A percentile compares a stretch with the other conserved stretches of the same genome.
phyloP scores from a whole-genome alignment of 352 stramenopile species.

The Pythium folliculosum region DNA sequence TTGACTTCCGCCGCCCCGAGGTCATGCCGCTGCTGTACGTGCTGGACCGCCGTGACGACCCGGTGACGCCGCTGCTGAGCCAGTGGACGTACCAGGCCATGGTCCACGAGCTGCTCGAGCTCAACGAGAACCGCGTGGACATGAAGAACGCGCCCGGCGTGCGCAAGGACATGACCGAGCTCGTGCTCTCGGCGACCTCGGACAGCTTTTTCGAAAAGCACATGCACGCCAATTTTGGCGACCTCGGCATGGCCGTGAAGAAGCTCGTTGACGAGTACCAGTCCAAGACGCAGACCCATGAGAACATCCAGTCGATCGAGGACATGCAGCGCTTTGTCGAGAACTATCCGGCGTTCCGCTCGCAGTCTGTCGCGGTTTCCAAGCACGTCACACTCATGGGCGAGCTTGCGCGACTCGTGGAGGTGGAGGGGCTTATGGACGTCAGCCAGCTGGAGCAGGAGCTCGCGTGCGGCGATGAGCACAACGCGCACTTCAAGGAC shows the following conservation, averaged over 20 bases:
- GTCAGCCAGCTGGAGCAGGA: conserved; percentile 97
- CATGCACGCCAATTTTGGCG: conserved; percentile 98
- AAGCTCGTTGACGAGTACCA: conserved; percentile 92
- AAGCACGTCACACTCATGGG: conserved; percentile 99
- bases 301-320: conserved; percentile 91
- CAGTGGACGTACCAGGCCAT: conserved; percentile 99
- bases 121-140: conserved; percentile 98
- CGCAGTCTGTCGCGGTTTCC: conserved; percentile 95
- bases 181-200: conserved; percentile 94
- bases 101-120: conserved; percentile 98
- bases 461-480: conserved; percentile 84
- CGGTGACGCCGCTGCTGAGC: conserved; percentile 97
- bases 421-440: conserved; percentile 97
- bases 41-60: conserved; percentile 98
- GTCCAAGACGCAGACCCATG: conserved; percentile 78
- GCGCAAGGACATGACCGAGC: conserved; percentile 96
- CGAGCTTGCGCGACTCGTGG: conserved; percentile 96
- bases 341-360: conserved; percentile 96
- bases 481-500: conserved; percentile 83
- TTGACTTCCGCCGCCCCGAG: conserved; percentile 94
- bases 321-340: conserved; percentile 99
- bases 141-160: conserved; percentile 94
- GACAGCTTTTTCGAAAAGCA: conserved; percentile 97
- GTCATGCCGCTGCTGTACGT: conserved; percentile 90
- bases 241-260: conserved; percentile 95